Base-by-base conservation (phyloP, 495 filamentous ascomycete species). In the Xylaria palmicola region DNA sequence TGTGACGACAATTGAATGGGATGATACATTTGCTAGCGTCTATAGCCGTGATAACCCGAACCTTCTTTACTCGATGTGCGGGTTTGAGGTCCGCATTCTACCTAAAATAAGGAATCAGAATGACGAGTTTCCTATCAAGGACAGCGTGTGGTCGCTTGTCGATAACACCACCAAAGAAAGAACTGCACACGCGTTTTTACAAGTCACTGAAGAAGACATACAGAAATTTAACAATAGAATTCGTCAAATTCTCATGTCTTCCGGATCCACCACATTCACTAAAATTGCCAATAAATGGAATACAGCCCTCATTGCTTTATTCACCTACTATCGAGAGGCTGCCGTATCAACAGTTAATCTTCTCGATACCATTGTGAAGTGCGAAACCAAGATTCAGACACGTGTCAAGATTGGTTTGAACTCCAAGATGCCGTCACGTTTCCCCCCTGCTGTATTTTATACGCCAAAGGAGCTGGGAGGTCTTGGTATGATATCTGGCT, bases 281-380 rank as follows among this genome's bases (percentile, higher is more conserved):
- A 99, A 99, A 84, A 99, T 99, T 68, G 95, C 95, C 48, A 99
- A 99, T 75, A 99, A 99, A 75, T 99, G 95, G 95, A 99, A 99
- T 74, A 98, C 95, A 0, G 92, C 90, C 6, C 78, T 99, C 58
- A 99, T 99, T 69, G 93, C 95, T n/a, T 82, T 99, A 26, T 99
- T 99, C 79, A 99, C 95, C 0, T 99, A 99, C 74, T 99, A 98
- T 71, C 92, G 95, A 69, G 95, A 99, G 70, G 95, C 95, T 39
- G 95, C 93, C 32, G 92, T 98, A n/a, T 94, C 91, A 8, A 99
- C 95, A 1, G 92, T 98, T 68, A 91, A 92, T 60, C 80, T 99
- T 13, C 83, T 99, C 3, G 95, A 99, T 70, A 98, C 93, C 1
- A 99, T 99, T 65, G 95, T 99, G 66, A 99, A 99, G 75, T 98